Conservation (phyloP, 2,329 filamentous ascomycete species). For the Neoascochyta sp. region DNA sequence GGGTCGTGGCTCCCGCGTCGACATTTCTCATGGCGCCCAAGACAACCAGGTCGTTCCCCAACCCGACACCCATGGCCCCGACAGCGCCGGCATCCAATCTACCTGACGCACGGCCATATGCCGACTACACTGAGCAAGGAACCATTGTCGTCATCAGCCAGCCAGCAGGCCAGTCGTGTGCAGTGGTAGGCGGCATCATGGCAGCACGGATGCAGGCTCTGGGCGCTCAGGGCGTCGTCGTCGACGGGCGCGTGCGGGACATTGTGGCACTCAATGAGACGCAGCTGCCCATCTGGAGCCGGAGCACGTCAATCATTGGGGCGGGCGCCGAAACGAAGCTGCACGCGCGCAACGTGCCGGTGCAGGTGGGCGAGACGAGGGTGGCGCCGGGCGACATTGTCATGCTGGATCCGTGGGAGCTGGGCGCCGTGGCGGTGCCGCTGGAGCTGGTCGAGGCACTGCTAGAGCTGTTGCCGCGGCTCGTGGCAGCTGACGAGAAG, state of each 20-base stretch:
- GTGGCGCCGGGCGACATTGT: constrained; percentile 58
- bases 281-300: constrained; percentile 58
- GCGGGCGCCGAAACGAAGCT: constrained; percentile 55
- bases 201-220: constrained; percentile 63
- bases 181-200: constrained; percentile 74
- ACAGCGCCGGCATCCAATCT: constrained; percentile 27
- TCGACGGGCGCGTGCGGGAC: constrained; percentile 66
- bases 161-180: constrained; percentile 62
- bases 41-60: constrained; percentile 41
- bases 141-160: constrained; percentile 67
- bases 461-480: constrained; percentile 52
- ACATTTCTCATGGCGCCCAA: constrained; percentile 64
- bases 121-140: constrained; percentile 58
- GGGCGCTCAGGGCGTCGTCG: constrained; percentile 59
- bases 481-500: constrained; percentile 43
- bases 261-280: constrained; percentile 56
- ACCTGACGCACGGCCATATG: constrained; percentile 56
- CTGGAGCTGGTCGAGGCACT: constrained; percentile 57
- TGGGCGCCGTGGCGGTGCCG: constrained; percentile 66
- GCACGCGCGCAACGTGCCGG: constrained; percentile 48
- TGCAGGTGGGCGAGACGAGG: constrained; percentile 38
- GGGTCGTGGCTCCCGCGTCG: constrained; percentile 53
- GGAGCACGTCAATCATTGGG: constrained; percentile 56
- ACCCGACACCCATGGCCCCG: constrained; percentile 32
- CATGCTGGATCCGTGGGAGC: constrained; percentile 64